Evolutionary conservation across 257 asterid genomes (phyloP), one percentile per base, ranked within the genome.

Genomic region (Linaria vulgaris): DNA sequence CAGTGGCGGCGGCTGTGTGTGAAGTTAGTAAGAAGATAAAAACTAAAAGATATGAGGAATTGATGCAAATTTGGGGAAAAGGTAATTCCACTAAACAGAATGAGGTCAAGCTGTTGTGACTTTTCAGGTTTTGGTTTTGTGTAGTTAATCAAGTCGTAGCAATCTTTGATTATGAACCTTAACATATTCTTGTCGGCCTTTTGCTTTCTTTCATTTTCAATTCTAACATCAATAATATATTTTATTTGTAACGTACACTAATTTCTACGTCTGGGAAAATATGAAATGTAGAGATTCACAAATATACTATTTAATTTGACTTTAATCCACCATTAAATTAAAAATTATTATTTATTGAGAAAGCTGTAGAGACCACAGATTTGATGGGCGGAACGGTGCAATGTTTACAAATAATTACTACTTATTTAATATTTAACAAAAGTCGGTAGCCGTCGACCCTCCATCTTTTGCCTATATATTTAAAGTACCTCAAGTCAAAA

Each of bases 131-230:
- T 19, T 51, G 23, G 47, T 63, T n/a, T 50, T 63, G 60, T 66
- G 76, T 55, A 56, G 44, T 63, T 63, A 20, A 47, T 48, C 56
- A 20, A 61, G 16, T 19, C 9, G 19, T 50, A 0, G 13, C 56
- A 41, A 19, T 19, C 55, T 73, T 21, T n/a, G 58, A 24, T 62
- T n/a, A 57, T 64, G 44, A 22, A 30, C 25, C 47, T 5, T 41
- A 16, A 59, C 68, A 39, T 51, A 55, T 53, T 58, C 9, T 63
- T 68, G 78, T 63, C 74, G 61, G 71, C 63, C 72, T 55, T 67
- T 54, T 31, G 9, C 38, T 31, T 16, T 30, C 7, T 1, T 20
- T 31, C 14, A 12, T 48, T 8, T 19, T 8, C 5, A 3, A 3
- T 34, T 34, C 41, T 8, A 34, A 34, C 41, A 34, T 34, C 9